Evolutionary conservation across 129 eudicot genomes (phyloP), one percentile per base, ranked within the genome.

Genomic region (Flaveria linearis): DNA sequence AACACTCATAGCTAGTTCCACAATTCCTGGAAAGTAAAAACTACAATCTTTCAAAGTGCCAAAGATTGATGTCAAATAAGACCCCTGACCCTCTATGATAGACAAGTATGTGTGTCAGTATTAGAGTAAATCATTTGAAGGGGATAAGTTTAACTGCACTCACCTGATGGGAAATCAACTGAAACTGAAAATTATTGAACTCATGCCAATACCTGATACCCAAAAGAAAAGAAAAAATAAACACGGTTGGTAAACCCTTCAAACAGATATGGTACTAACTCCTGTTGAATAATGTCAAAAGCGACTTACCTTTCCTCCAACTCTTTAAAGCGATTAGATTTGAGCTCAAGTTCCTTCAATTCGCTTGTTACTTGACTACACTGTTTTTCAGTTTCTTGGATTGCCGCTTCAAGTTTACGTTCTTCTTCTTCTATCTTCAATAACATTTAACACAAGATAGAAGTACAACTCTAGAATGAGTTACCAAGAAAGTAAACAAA

Each of bases 321-420:
- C 85, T 91, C 99, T 69, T 91, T 86, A 74, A 94, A 94, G 64
- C 99, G 99, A 68, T 81, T 78, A 50, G 99, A 94, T 61, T 91
- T 94, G 49, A 91, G 53, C 84, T 94, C 97, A 49, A 94, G 84
- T 77, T 94, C 97, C 83, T 94, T 91, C 80, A 91, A 81, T 86
- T 94, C 93, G 18, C 93, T 86, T 25, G 91, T 87, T 82, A 94
- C 99, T 89, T 84, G 90, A 15, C 89, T 82, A 70, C 92, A 89
- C 71, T 94, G 97, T 69, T 91, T 94, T 84, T 94, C 99, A 53
- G 99, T 91, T 81, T 91, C 99, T 78, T 76, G 90, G 77, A 94
- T 94, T 68, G 97, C 99, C 69, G 97, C 97, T 87, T 94, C 99
- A 84, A 94, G 97, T 80, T 91, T 94, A 78, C 88, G 82, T 83